Base-by-base conservation (phyloP, 352 stramenopile species). In the Ochromonadaceae sp. region DNA sequence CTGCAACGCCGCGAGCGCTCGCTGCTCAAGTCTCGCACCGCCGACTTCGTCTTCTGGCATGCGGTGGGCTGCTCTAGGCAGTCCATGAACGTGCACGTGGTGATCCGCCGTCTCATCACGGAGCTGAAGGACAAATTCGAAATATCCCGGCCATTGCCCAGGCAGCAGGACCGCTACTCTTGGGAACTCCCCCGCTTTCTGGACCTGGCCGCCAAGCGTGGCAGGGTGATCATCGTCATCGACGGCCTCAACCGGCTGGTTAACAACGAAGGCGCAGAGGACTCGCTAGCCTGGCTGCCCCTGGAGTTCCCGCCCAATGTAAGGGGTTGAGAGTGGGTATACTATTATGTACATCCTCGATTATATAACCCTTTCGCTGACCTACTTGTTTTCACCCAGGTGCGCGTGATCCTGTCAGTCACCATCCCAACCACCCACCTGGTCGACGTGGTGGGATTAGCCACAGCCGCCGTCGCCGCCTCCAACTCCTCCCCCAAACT, bases 91-190 rank as follows among this genome's bases (percentile, higher is more conserved):
- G 81, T 92, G 12, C 84, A 82, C 0, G 85, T 87, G 50, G 66
- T 92, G 10, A 73, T 93, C 2, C 78, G 89, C 47, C 77, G 86
- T 44, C 82, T 95, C 22, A 53, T 92, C 38, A 80, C 77, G 3
- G 82, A 87, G 61, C 79, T 95, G 28, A 91, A 91, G 41, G 76
- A 88, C 47, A 86, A 87, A 70, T 95, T 95, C 66, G 84, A 93
- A 59, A 74, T 93, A 0, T 81, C 74, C 48, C 86, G 87, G 61
- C 75, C 81, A 12, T 80, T 90, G 14, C 81, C 85, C 30, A 78
- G 86, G 26, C 73, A 85, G 22, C 79, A 89, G 65, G 83, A 90
- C 65, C 80, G 83, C 32, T 70, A 93, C 20, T 85, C 81, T 48
- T 95, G 85, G 85, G 78, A 93, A 39, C 81, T 95, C 53, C 85